Evolutionary conservation across 1,284 basidiomycete species (phyloP), one percentile per base, ranked within the genome.

Genomic region (Trichosporon ovoides): DNA sequence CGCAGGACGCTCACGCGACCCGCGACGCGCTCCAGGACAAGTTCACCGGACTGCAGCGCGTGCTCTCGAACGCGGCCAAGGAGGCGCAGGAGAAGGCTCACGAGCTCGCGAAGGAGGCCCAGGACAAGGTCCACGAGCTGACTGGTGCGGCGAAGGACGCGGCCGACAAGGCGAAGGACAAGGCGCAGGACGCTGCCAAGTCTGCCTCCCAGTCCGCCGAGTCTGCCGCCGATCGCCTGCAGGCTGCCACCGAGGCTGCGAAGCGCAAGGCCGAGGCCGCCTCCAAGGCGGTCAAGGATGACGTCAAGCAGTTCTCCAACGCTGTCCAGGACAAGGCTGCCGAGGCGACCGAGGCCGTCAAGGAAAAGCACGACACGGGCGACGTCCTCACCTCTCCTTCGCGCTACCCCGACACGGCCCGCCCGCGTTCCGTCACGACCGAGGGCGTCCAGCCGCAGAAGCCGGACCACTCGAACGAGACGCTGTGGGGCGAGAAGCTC

Each of bases 401-500:
- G 52, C 64, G 63, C 54, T 62, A 69, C 40, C 70, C 77, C 38
- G 71, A 73, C 62, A 67, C 66, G 49, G 53, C 54, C 24, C 60
- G 59, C 62, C 66, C 59, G 12, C 66, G 76, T 24, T 67, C 73
- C 10, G 71, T 76, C 38, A 77, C 75, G 43, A 74, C 70, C 24
- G 71, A 69, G 56, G 69, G 77, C 7, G 76, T 76, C 53, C 77
- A 73, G 38, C 73, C 66, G 19, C 60, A 67, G 51, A 65, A 66
- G 57, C 71, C 71, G 57, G 64, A 67, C 20, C 60, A 60, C 62
- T 69, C 70, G 58, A 73, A 74, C 37, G 78, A 82, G 57, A 80
- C 82, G 60, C 76, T 88, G 24, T 94, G 93, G 72, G 82, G 78
- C 14, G 72, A 75, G 36, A 84, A 87, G n/a, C 81, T 96, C 36